Evolutionary conservation across 2,329 filamentous ascomycete genomes (phyloP).

Genomic region (Penicillium olsonii): DNA sequence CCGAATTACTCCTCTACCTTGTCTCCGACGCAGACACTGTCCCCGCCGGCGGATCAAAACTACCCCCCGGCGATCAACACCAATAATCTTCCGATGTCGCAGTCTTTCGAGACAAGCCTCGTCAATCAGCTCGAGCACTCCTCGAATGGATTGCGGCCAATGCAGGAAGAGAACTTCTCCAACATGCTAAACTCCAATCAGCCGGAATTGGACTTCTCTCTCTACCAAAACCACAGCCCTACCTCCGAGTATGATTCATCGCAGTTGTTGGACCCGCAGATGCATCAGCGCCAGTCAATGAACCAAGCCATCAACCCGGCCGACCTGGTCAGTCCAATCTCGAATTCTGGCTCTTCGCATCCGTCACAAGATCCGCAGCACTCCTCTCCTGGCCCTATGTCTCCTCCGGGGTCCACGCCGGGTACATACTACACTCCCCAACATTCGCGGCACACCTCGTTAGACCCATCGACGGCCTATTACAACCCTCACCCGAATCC

Average conservation of each 20-base stretch:
- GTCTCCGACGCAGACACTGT: conserved; percentile 32
- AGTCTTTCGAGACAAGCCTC: conserved; percentile 41
- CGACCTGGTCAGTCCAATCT: conserved; percentile 48
- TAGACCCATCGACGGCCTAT: conserved; percentile 62
- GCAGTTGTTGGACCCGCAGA: conserved; percentile 44
- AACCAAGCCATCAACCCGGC: conserved; percentile 50
- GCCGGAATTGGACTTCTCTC: conserved; percentile 41
- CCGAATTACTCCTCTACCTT: conserved; percentile 37
- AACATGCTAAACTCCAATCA: conserved; percentile 43
- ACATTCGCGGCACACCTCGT: conserved; percentile 61
- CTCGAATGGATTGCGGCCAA: conserved; percentile 25
- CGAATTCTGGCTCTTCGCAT: conserved; percentile 59
- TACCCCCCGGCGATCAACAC: conserved; percentile 29
- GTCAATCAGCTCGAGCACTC: conserved; percentile 38
- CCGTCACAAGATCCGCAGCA: conserved; percentile 56
- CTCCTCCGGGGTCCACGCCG: conserved; percentile 58
- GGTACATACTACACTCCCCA: conserved; percentile 54
- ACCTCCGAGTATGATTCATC: conserved; percentile 41
- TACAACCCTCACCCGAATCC: conserved; percentile 54
- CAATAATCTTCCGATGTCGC: conserved; percentile 35
- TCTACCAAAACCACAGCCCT: conserved; percentile 38
- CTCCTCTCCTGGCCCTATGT: conserved; percentile 55
- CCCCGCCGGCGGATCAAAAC: conserved; percentile 33
- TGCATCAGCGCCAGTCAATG: conserved; percentile 37
- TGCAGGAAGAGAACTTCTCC: conserved; percentile 41